Conservation (phyloP, 163 green algal species). For the Chlorella variabilis region DNA sequence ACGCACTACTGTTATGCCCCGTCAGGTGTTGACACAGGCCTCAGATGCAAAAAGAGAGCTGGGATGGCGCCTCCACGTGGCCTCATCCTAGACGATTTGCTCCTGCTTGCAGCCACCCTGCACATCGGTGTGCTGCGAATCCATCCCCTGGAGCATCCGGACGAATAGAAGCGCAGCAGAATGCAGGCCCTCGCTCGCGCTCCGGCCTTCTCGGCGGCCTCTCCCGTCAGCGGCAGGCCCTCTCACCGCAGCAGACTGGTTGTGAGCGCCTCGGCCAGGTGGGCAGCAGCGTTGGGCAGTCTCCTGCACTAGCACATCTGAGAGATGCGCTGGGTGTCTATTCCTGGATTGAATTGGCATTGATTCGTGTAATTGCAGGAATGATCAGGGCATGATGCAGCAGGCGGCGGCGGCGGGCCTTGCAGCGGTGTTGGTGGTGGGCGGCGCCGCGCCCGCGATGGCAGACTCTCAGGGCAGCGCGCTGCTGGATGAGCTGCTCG, state of each 20-base stretch:
- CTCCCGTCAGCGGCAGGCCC: not conserved
- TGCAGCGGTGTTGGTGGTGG: conserved; percentile 23
- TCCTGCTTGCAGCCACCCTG: no score
- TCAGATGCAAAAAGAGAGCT: no score
- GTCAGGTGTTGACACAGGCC: no score
- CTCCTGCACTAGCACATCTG: no score
- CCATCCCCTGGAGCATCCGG: no score
- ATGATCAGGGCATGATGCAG: not conserved
- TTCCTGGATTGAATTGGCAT: not conserved
- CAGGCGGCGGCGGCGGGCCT: conserved; percentile 1
- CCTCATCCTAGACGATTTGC: no score
- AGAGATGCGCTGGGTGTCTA: no score
- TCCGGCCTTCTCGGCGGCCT: not conserved
- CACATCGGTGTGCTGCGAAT: no score
- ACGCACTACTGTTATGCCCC: no score
- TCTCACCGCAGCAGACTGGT: not conserved
- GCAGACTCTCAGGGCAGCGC: conserved; percentile 7
- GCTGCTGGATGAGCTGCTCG: conserved; percentile 44
- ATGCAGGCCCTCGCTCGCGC: not conserved
- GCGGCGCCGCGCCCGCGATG: conserved; percentile 2
- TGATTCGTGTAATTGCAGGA: not conserved
- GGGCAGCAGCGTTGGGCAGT: no score
- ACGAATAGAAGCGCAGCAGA: not conserved
- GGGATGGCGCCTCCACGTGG: no score
- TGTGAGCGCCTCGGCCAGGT: not conserved